phyloP scores from a whole-genome alignment of 441 rosid genomes.

The Cnidoscolus chayamansa region DNA sequence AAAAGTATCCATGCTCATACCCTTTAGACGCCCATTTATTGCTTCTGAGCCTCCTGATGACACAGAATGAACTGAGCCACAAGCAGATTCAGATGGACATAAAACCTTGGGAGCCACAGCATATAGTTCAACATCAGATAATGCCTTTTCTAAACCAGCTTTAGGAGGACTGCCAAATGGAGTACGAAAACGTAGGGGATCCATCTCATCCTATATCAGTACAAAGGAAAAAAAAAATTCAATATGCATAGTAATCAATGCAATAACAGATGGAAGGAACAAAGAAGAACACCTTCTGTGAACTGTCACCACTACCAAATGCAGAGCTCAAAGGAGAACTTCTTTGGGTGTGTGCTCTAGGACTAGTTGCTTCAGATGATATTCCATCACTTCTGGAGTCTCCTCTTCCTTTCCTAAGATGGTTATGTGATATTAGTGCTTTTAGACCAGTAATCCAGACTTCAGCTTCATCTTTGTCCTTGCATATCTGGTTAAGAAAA shows the following conservation, averaged over 20 bases:
- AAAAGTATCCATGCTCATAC: conserved; percentile 70
- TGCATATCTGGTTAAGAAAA: conserved; percentile 38
- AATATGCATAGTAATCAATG: conserved; percentile 8
- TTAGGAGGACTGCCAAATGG: conserved; percentile 94
- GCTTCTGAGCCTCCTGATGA: conserved; percentile 84
- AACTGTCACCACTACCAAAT: conserved; percentile 80
- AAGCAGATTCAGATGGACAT: conserved; percentile 69
- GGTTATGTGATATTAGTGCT: conserved; percentile 76
- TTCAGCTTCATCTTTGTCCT: conserved; percentile 61
- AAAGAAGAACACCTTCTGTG: conserved; percentile 61
- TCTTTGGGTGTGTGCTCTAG: conserved; percentile 76
- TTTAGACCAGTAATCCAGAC: conserved; percentile 95
- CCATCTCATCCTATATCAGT: conserved; percentile 53
- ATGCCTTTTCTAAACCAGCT: conserved; percentile 71
- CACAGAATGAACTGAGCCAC: conserved; percentile 73
- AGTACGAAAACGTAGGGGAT: conserved; percentile 65
- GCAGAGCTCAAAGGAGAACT: conserved; percentile 94
- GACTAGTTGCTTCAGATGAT: conserved; percentile 91
- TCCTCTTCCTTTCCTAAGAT: conserved; percentile 68
- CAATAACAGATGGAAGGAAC: neutral
- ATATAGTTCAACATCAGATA: conserved; percentile 64
- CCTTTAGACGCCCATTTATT: conserved; percentile 46
- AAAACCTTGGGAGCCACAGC: conserved; percentile 80
- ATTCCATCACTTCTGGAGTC: conserved; percentile 89
- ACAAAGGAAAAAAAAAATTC: conserved; percentile 20